phyloP scores from a whole-genome alignment of 2,329 filamentous ascomycete species.

The Penicillium sp. region DNA sequence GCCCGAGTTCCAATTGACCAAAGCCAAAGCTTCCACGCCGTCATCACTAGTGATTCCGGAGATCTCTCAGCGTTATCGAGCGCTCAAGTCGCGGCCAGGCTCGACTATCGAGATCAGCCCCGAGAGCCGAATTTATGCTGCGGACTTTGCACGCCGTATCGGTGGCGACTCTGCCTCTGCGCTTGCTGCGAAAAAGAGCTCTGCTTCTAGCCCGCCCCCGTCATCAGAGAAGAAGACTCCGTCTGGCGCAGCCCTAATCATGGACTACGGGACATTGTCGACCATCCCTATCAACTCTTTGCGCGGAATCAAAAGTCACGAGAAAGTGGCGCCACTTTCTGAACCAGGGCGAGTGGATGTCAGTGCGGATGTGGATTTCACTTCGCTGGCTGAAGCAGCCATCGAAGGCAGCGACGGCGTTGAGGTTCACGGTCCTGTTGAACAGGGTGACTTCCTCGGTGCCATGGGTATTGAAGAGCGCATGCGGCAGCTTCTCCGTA shows the following conservation, averaged over 20 bases:
- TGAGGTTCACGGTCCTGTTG: slow-evolving; percentile 88
- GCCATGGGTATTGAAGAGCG: slow-evolving; percentile 80
- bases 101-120: slow-evolving; percentile 87
- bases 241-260: slow-evolving; percentile 84
- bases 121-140: slow-evolving; percentile 74
- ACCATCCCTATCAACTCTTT: slow-evolving; percentile 85
- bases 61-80: slow-evolving; percentile 73
- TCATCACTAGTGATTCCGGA: slow-evolving; percentile 84
- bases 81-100: slow-evolving; percentile 63
- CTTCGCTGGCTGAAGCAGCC: slow-evolving; percentile 77
- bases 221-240: slow-evolving; percentile 57
- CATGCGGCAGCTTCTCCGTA: slow-evolving; percentile 63
- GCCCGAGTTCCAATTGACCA: slow-evolving; percentile 83
- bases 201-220: slow-evolving; percentile 16
- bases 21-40: slow-evolving; percentile 71
- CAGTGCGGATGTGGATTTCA: slow-evolving; percentile 91
- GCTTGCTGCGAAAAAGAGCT: slow-evolving; percentile 32
- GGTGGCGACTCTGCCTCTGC: slow-evolving; percentile 55
- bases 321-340: slow-evolving; percentile 72
- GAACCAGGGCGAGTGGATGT: slow-evolving; percentile 82
- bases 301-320: slow-evolving; percentile 79
- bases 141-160: slow-evolving; percentile 80
- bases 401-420: slow-evolving; percentile 71
- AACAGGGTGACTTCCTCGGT: slow-evolving; percentile 76
- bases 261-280: slow-evolving; percentile 83